Evolutionary conservation across 2,329 filamentous ascomycete genomes (phyloP).

Genomic region (Botryotinia narcissicola): DNA sequence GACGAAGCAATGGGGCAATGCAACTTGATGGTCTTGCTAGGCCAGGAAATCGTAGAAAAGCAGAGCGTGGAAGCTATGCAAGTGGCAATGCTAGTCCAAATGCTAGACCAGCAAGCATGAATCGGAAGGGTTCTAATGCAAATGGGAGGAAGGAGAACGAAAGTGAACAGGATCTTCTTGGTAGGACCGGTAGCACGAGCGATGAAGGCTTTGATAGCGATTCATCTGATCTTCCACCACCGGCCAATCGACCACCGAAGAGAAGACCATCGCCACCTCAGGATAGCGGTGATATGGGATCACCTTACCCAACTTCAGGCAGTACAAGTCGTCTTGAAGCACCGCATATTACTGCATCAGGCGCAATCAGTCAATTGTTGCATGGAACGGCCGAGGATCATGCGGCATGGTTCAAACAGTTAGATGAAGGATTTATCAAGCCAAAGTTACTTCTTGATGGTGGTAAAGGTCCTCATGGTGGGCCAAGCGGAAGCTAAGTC

Average conservation of each 20-base stretch:
- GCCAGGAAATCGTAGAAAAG: slow-evolving; percentile 45
- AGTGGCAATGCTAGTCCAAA: slow-evolving; percentile 39
- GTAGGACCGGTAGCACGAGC: slow-evolving; percentile 40
- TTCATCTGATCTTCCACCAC: slow-evolving; percentile 63
- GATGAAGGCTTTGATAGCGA: slow-evolving; percentile 63
- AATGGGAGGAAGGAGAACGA: slow-evolving; percentile 43
- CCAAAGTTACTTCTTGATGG: slow-evolving; percentile 83
- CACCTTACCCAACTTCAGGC: slow-evolving; percentile 38
- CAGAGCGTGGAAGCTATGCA: slow-evolving; percentile 38
- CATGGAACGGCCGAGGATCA: slow-evolving; percentile 79
- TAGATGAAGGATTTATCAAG: slow-evolving; percentile 97
- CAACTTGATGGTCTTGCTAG: slow-evolving; percentile 57
- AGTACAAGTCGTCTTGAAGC: slow-evolving; percentile 32
- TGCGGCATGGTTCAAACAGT: slow-evolving; percentile 81
- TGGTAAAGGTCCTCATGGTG: slow-evolving; percentile 36
- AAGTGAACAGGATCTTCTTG: slow-evolving; percentile 56
- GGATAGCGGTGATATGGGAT: slow-evolving; percentile 21
- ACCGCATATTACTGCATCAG: slow-evolving; percentile 62
- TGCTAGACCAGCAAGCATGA: slow-evolving; percentile 46
- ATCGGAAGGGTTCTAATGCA: slow-evolving; percentile 49
- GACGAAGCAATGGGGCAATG: slow-evolving; percentile 48
- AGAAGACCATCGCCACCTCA: slow-evolving; percentile 21
- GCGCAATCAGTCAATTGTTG: slow-evolving; percentile 75
- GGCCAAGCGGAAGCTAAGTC: slow-evolving; percentile 24
- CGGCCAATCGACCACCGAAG: slow-evolving; percentile 44